Conservation (phyloP, 164 flowering plant genomes). For the Nymphaea colorata region DNA sequence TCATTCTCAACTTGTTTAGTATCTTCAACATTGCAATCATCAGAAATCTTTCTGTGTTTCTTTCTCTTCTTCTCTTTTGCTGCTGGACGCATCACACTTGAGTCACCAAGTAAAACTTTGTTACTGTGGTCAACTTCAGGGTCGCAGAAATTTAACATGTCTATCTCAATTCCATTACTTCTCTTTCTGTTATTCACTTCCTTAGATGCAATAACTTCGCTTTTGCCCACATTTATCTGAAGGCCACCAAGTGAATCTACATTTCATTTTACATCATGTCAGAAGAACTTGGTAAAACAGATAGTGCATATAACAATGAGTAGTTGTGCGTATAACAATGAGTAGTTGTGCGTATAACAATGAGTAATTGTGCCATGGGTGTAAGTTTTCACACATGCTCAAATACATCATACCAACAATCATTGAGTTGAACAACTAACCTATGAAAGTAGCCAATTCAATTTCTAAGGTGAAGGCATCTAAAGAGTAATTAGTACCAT, state of each 20-base stretch:
- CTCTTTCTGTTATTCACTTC: conserved; percentile 9
- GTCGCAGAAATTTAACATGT: neutral
- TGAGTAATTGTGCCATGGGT: too few relatives aligned
- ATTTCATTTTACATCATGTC: conserved; percentile 7
- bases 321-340: too few relatives aligned
- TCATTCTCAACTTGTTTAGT: conserved; percentile 2
- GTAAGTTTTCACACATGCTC: too few relatives aligned
- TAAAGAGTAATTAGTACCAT: too few relatives aligned
- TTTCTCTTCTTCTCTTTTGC: conserved; percentile 21
- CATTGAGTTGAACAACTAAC: too few relatives aligned
- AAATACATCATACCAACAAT: too few relatives aligned
- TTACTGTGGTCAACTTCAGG: neutral
- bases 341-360: too few relatives aligned
- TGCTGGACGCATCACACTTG: conserved; percentile 1
- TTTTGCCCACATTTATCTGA: neutral
- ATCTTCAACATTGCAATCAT: conserved; percentile 6
- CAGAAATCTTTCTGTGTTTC: conserved; percentile 11
- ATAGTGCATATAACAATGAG: too few relatives aligned
- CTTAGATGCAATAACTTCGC: neutral
- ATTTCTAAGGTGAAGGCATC: too few relatives aligned
- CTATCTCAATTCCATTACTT: neutral
- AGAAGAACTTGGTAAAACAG: neutral
- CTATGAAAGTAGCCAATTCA: too few relatives aligned
- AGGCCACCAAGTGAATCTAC: conserved; percentile 11
- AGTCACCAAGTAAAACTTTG: neutral